phyloP scores from a whole-genome alignment of 169 alveolate genomes.

The Plasmodium reichenowi region DNA sequence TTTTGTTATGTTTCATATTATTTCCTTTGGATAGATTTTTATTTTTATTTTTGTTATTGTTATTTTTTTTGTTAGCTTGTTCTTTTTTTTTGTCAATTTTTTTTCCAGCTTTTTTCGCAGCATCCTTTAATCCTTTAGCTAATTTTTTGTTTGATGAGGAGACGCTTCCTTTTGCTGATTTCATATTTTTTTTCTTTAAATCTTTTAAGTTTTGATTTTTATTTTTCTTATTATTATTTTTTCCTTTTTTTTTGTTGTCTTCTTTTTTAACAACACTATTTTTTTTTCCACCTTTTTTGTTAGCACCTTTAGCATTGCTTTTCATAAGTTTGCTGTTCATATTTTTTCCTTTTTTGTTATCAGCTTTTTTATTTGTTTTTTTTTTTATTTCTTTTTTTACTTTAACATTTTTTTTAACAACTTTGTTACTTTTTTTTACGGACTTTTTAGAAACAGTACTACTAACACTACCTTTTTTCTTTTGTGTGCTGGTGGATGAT shows the following conservation, averaged over 20 bases:
- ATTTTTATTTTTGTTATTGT: conserved; percentile 3
- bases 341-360: conserved; percentile 18
- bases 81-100: conserved; percentile 18
- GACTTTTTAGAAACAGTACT: not conserved
- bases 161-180: not conserved
- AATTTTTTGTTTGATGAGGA: too few species aligned
- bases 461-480: conserved; percentile 3
- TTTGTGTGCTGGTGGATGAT: not conserved
- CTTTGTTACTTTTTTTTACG: conserved; percentile 11
- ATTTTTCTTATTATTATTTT: conserved; percentile 24
- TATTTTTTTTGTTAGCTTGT: conserved; percentile 27
- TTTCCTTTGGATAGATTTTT: not conserved
- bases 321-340: not conserved
- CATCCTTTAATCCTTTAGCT: conserved; percentile 5
- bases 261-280: conserved; percentile 6
- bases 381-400: conserved; percentile 41
- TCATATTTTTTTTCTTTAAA: conserved; percentile 17
- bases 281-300: conserved; percentile 28
- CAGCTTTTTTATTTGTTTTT: conserved; percentile 18
- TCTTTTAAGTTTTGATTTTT: conserved; percentile 18
- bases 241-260: conserved; percentile 18
- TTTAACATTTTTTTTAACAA: conserved; percentile 10
- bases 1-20: conserved; percentile 12
- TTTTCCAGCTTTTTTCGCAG: conserved; percentile 13
- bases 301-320: not conserved